phyloP scores from a whole-genome alignment of 257 asterid species.

The Scutellaria minor region DNA sequence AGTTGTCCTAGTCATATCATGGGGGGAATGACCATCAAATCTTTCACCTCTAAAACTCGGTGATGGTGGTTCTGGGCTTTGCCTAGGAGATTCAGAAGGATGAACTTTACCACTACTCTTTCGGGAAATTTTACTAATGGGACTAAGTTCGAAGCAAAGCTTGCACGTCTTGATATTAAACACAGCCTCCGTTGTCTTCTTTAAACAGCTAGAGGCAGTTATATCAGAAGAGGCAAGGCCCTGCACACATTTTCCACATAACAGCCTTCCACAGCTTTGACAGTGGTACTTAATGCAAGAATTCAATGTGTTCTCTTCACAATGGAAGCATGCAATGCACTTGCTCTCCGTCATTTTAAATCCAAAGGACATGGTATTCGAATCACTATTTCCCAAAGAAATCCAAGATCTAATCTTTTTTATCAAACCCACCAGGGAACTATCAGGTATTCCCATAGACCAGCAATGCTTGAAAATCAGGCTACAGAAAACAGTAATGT shows the following conservation, averaged over 20 bases:
- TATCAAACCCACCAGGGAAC: conserved; percentile 43
- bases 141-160: conserved; percentile 50
- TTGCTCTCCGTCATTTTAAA: conserved; percentile 48
- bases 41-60: conserved; percentile 70
- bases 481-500: conserved; percentile 28
- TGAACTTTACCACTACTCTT: conserved; percentile 59
- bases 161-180: conserved; percentile 51
- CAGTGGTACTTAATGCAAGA: conserved; percentile 61
- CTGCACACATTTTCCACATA: conserved; percentile 61
- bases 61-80: conserved; percentile 70
- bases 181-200: conserved; percentile 32
- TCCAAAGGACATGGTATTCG: conserved; percentile 37
- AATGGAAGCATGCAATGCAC: conserved; percentile 44
- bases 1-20: conserved; percentile 47
- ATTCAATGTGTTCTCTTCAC: conserved; percentile 46
- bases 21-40: conserved; percentile 53
- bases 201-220: conserved; percentile 36
- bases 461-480: conserved; percentile 29
- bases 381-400: conserved; percentile 49
- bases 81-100: conserved; percentile 77
- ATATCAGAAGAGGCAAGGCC: conserved; percentile 45
- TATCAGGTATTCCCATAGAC: conserved; percentile 71
- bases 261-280: conserved; percentile 56
- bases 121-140: conserved; percentile 39
- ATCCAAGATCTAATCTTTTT: conserved; percentile 73